These are phyloP conservation scores for Triangularia verruculosa DNA, from an alignment of 2,329 filamentous ascomycete species.

Conservation along the genomic window DNA sequence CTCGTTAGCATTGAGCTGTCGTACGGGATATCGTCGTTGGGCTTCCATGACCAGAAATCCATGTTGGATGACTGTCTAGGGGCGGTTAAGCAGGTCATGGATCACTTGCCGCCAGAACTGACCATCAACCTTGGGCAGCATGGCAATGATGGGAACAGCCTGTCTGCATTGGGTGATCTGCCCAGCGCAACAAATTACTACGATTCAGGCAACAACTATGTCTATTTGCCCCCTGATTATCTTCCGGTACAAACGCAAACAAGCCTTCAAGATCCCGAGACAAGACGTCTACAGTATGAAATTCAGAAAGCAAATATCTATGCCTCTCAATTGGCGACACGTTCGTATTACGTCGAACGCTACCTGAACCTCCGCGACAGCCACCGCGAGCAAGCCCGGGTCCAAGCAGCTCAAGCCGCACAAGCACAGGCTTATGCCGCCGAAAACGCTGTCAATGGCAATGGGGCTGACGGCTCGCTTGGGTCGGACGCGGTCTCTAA, in stretches of 20 bases:
- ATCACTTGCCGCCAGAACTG: constrained; percentile 66
- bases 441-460: constrained; percentile 36
- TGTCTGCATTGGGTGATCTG: constrained; percentile 1
- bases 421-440: constrained; percentile 34
- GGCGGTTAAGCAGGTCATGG: constrained; percentile 66
- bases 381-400: constrained; percentile 42
- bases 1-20: constrained; percentile 77
- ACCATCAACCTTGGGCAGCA: constrained; percentile 34
- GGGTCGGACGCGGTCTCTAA: constrained; percentile 16
- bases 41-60: constrained; percentile 73
- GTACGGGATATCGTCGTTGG: constrained; percentile 73
- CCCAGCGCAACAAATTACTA: constrained; percentile 32
- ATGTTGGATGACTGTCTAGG: constrained; percentile 69
- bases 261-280: constrained; percentile 47
- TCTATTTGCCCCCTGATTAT: constrained; percentile 52
- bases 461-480: constrained; percentile 24
- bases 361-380: constrained; percentile 76
- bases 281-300: constrained; percentile 67
- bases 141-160: constrained; percentile 30
- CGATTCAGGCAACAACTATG: constrained; percentile 43
- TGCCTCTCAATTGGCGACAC: constrained; percentile 73
- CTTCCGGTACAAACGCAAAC: constrained; percentile 45
- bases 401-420: constrained; percentile 37
- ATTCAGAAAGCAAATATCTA: constrained; percentile 93
- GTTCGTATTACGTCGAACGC: constrained; percentile 82